A percentile compares a stretch with the other conserved stretches of the same genome.
Evolutionary conservation across 441 rosid genomes (phyloP).

Genomic region (Geranium incanum): DNA sequence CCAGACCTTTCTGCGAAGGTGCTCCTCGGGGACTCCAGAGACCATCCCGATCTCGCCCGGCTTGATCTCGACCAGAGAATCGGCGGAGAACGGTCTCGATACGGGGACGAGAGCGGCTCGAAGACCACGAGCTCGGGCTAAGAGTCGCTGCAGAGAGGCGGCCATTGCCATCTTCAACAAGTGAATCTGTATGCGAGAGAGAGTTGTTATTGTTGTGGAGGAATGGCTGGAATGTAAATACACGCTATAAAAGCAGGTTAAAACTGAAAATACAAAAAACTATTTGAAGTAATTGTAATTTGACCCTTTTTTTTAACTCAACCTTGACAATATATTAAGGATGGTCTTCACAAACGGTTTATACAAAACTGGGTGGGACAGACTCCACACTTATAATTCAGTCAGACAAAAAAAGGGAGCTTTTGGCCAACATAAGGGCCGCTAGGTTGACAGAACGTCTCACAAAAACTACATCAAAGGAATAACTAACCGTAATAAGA

Average conservation of each 20-base stretch:
- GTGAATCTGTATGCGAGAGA: slow-evolving; percentile 7
- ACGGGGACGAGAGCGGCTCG: slow-evolving; percentile 34
- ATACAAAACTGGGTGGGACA: too few species aligned
- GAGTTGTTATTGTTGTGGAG: not conserved
- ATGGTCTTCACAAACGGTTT: too few species aligned
- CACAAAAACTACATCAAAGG: too few species aligned
- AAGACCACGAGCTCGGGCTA: slow-evolving; percentile 18
- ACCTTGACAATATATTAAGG: too few species aligned
- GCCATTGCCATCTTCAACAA: slow-evolving; percentile 43
- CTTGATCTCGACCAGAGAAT: slow-evolving; percentile 21
- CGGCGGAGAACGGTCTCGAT: slow-evolving; percentile 44
- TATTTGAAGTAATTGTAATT: not conserved
- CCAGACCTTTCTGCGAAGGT: slow-evolving; percentile 23
- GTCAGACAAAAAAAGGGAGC: too few species aligned
- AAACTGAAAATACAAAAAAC: not conserved
- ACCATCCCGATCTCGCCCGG: slow-evolving; percentile 27
- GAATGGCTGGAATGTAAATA: slow-evolving; percentile 5
- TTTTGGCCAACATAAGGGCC: too few species aligned
- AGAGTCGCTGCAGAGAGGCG: slow-evolving; percentile 41
- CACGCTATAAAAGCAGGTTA: not conserved
- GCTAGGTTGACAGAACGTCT: too few species aligned
- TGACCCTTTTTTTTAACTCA: too few species aligned
- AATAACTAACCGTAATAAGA: too few species aligned
- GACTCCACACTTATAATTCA: too few species aligned
- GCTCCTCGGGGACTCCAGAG: slow-evolving; percentile 27